These are phyloP conservation scores for Suillus paluster DNA, from an alignment of 768 basidiomycete species.

Conservation along the genomic window DNA sequence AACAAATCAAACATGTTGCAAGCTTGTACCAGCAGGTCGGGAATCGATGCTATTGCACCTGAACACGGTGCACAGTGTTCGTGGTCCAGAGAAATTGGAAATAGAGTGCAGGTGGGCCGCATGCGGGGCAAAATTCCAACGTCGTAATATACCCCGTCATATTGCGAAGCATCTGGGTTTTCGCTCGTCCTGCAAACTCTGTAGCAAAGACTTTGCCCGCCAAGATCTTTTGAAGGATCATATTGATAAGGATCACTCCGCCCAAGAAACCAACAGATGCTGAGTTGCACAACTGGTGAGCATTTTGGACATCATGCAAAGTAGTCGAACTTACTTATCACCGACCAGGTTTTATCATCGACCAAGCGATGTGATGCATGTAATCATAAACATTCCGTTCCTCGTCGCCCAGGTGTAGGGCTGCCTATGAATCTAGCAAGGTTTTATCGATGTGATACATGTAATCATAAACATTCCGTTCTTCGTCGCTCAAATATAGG, in stretches of 20 bases:
- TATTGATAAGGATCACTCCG: conserved; percentile 14
- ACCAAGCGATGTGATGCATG: neutral
- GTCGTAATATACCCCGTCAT: conserved; percentile 23
- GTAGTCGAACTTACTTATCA: neutral
- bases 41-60: conserved; percentile 23
- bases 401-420: neutral
- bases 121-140: conserved; percentile 10
- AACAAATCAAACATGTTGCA: conserved; percentile 1
- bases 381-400: neutral
- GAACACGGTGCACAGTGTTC: conserved; percentile 13
- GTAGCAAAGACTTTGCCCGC: conserved; percentile 27
- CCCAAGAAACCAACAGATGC: neutral
- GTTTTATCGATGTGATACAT: neutral
- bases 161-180: conserved; percentile 20
- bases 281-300: neutral
- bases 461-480: neutral
- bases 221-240: conserved; percentile 22
- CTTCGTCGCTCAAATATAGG: neutral
- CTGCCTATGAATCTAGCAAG: neutral
- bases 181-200: conserved; percentile 20
- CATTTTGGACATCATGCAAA: neutral
- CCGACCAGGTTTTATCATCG: neutral
- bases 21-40: conserved; percentile 6
- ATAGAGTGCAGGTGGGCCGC: conserved; percentile 17
- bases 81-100: neutral